Conservation (phyloP, 257 asterid species). For the Anisodus tanguticus region DNA sequence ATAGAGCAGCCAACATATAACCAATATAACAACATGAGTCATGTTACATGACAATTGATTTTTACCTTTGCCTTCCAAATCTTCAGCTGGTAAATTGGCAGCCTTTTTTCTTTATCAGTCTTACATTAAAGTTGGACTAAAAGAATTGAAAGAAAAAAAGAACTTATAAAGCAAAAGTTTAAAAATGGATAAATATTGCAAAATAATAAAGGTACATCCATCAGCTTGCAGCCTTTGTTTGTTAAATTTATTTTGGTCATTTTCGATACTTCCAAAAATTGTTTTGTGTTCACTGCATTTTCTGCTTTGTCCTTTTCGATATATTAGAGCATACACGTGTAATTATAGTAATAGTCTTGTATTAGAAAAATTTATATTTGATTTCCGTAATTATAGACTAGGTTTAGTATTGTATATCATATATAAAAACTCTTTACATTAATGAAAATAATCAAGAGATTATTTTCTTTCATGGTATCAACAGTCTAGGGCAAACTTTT, state of each 20-base stretch:
- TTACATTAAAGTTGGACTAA: not conserved
- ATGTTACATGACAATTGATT: not conserved
- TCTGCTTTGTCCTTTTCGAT: slow-evolving; percentile 35
- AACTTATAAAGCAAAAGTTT: not conserved
- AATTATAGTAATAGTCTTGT: no score
- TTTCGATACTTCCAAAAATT: slow-evolving; percentile 38
- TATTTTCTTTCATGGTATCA: no score
- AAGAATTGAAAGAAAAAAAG: not conserved
- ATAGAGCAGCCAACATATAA: not conserved
- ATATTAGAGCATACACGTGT: no score
- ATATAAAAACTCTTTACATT: no score
- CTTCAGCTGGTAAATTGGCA: slow-evolving; percentile 28
- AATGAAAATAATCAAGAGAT: no score
- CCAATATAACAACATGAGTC: not conserved
- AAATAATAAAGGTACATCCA: slow-evolving; percentile 25
- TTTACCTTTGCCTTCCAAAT: slow-evolving; percentile 18
- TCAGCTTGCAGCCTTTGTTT: slow-evolving; percentile 42
- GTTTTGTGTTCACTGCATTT: slow-evolving; percentile 34
- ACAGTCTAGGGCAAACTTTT: no score
- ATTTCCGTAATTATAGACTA: no score
- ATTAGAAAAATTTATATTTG: no score
- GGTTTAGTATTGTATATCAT: no score
- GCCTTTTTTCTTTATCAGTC: slow-evolving; percentile 25
- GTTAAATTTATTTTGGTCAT: slow-evolving; percentile 38
- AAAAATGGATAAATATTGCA: slow-evolving; percentile 39